Base-by-base conservation (phyloP, 176 grass and related monocot species). In the Panicum miliaceum region DNA sequence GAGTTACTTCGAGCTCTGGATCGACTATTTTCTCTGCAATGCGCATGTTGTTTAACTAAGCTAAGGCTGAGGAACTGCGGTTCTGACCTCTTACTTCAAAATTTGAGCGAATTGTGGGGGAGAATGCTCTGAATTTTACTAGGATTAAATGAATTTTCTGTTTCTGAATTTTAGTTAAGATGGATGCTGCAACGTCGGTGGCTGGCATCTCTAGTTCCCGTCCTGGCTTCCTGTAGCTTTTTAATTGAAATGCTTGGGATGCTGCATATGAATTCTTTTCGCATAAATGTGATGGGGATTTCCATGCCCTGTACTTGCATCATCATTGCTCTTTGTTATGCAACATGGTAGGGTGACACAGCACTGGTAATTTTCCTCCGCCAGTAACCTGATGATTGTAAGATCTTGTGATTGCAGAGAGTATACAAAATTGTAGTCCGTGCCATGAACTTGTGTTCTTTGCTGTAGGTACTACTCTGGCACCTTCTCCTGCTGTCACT, bases 391-490 rank as follows among this genome's bases (percentile, higher is more conserved):
- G 35, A 32, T 74, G 68, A 34, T 48, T 42, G 65, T 47, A 41
- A 82, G 18, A 62, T 76, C 72, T 57, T 66, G 23, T 73, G 48
- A 51, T 25, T 67, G 79, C 37, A 78, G 3, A 35, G 23, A 60
- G 6, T 67, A 40, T 79, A 16, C 68, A 15, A 26, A 83, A 5
- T 25, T 79, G 22, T 22, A 36, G 25, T 71, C 47, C n/a, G 63
- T 77, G 72, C 10, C 68, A 29, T 80, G 79, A 79, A 66, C 66
- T 45, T 87, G 62, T 35, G 23, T 69, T 64, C 20, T 79, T 75
- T 59, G 68, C 73, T 94, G 22, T 38, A 97, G 94, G 89, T 86
- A 88, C 61, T 71, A 81, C 64, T 71, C 67, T 91, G 76, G 85
- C 62, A 59, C 84, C 82, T 64, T 57, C 87, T 88, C 77, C 85